phyloP scores from a whole-genome alignment of 164 flowering plant genomes.

The Liriodendron chinense region DNA sequence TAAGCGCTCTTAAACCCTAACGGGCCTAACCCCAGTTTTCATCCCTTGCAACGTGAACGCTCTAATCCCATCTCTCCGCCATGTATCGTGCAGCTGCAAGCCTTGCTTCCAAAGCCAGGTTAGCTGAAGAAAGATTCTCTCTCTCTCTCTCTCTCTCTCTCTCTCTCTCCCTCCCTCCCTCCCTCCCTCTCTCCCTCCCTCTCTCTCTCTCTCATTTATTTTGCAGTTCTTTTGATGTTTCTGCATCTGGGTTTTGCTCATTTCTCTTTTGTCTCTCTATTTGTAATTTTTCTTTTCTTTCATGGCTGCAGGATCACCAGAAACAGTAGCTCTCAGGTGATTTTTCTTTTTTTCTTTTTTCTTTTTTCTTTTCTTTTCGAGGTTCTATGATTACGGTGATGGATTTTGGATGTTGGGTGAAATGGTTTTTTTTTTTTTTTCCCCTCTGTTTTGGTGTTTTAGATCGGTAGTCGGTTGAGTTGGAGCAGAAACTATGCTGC shows the following conservation, averaged over 20 bases:
- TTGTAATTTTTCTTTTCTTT: background rate
- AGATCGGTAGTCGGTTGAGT: constrained; percentile 68
- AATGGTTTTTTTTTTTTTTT: constrained; percentile 1
- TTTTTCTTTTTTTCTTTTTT: background rate
- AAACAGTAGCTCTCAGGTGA: constrained; percentile 22
- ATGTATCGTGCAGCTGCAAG: constrained; percentile 31
- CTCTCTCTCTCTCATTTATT: background rate
- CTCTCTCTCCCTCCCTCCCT: background rate
- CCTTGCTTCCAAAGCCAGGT: constrained; percentile 33
- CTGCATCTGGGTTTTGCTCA: constrained; percentile 1
- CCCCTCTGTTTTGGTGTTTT: constrained; percentile 11
- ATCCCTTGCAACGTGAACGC: background rate
- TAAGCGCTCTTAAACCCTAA: background rate
- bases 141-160: background rate
- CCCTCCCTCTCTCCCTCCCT: background rate
- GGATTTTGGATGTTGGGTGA: constrained; percentile 2
- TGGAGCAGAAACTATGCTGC: constrained; percentile 95
- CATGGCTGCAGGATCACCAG: constrained; percentile 22
- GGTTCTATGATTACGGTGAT: background rate
- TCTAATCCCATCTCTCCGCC: background rate
- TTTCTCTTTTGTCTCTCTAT: background rate
- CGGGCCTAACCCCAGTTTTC: background rate
- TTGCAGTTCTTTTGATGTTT: constrained; percentile 1
- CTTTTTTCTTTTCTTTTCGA: background rate
- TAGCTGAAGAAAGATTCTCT: background rate